Evolutionary conservation across 148 eudicot species (phyloP), one percentile per base, ranked within the genome.

Genomic region (Vaccinium macrocarpon): DNA sequence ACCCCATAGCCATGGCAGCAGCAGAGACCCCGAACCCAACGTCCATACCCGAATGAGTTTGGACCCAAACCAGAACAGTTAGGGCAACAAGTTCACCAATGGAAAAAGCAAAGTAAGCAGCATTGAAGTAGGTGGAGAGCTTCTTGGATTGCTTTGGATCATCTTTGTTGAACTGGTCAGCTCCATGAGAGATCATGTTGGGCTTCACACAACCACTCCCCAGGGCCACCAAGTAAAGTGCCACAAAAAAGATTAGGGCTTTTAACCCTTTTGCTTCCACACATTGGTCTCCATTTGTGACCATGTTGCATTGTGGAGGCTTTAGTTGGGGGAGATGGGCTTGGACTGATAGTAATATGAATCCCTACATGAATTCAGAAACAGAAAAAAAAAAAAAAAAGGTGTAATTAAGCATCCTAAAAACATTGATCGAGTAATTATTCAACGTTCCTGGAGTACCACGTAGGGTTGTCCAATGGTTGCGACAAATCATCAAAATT

Each of bases 161-260:
- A 19, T 76, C 75, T 25, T 84, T 80, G 84, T 76, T 84, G 90
- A 97, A 97, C 64, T 97, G 99, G 85, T 97, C 98, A 78, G 92
- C 99, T 16, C 99, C 99, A 88, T 95, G 98, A 55, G 99, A 94
- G 81, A 97, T 91, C 98, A 97, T 97, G 86, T 97, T 97, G 1
- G 99, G 99, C 84, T 97, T 97, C 2, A 97, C 94, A 83, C 99
- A 97, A 0, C 99, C 99, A 89, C 99, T 97, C 50, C 99, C 99
- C 71, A 97, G 38, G 21, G 99, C 99, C 80, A 97, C 99, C 81
- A 97, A 80, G 81, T 95, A 97, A 0, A 97, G 90, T 78, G 99
- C 98, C 75, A 92, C 87, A 81, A 91, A 97, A 75, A 97, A 97
- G 66, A 97, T 91, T 1, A 92, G 59, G 49, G 96, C 91, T 82